These are phyloP conservation scores for Vachellia pachyceras DNA, from an alignment of 306 rosid species.

Conservation along the genomic window DNA sequence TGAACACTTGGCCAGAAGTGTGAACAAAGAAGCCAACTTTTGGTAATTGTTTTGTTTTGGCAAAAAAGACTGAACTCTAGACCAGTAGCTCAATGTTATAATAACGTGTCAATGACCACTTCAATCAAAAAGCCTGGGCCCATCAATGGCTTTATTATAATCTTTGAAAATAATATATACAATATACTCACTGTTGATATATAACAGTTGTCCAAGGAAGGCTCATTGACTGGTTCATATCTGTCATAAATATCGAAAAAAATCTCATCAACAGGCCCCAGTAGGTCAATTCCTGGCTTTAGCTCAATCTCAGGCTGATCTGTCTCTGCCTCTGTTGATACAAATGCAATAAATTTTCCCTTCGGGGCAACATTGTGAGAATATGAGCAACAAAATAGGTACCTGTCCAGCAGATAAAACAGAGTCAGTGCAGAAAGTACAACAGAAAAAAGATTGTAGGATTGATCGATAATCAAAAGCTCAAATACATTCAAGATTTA, in stretches of 20 bases:
- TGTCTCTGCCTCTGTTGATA: slow-evolving; percentile 95
- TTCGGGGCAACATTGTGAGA: slow-evolving; percentile 97
- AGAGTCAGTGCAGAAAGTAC: slow-evolving; percentile 22
- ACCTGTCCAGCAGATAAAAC: slow-evolving; percentile 61
- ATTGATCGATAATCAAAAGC: background rate
- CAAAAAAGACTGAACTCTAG: background rate
- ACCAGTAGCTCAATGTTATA: background rate
- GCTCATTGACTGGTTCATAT: slow-evolving; percentile 91
- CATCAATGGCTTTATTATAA: background rate
- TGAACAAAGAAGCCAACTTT: background rate
- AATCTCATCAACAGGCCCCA: slow-evolving; percentile 92
- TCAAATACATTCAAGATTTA: background rate
- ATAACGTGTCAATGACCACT: background rate
- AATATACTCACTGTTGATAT: slow-evolving; percentile 73
- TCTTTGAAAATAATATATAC: background rate
- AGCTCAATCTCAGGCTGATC: slow-evolving; percentile 84
- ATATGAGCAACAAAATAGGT: slow-evolving; percentile 93
- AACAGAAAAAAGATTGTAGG: slow-evolving; percentile 3
- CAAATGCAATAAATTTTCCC: slow-evolving; percentile 96
- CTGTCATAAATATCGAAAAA: slow-evolving; percentile 88
- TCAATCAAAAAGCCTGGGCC: background rate
- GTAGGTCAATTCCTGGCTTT: slow-evolving; percentile 89
- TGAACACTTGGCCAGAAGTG: background rate
- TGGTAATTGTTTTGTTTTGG: background rate
- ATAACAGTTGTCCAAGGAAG: slow-evolving; percentile 88